These are phyloP conservation scores for Pichia sp. DNA, from an alignment of 1,139 yeast species.

Conservation along the genomic window DNA sequence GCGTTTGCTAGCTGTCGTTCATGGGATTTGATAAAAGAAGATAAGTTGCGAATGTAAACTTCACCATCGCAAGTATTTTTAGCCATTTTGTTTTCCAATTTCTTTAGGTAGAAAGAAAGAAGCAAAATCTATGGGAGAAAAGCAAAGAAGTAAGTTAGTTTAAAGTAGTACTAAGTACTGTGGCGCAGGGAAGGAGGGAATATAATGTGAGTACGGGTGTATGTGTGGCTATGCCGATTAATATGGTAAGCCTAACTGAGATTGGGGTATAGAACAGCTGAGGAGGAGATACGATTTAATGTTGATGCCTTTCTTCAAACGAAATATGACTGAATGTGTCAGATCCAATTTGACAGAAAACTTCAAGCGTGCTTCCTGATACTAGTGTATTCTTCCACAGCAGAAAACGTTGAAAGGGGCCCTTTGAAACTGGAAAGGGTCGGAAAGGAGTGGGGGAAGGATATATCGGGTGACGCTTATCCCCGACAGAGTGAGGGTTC, in stretches of 20 bases:
- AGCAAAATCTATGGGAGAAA: not conserved
- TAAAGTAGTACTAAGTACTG: too few relatives aligned
- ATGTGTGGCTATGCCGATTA: too few relatives aligned
- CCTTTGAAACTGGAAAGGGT: not conserved
- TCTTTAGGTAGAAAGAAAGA: not conserved
- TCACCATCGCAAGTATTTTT: conserved; percentile 37
- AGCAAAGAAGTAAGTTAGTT: not conserved
- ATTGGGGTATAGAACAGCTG: too few relatives aligned
- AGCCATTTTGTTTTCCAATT: conserved; percentile 18
- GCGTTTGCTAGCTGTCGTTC: conserved; percentile 37
- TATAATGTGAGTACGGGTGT: too few relatives aligned
- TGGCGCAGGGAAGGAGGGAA: too few relatives aligned
- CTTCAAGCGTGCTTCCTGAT: not conserved
- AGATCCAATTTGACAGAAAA: not conserved
- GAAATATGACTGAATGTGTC: not conserved
- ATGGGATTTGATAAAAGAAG: conserved; percentile 36
- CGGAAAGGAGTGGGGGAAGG: not conserved
- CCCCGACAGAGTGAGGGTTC: not conserved
- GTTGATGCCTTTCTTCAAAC: too few relatives aligned
- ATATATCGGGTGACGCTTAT: not conserved
- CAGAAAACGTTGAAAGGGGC: not conserved
- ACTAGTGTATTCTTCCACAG: not conserved
- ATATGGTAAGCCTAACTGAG: too few relatives aligned
- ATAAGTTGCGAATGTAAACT: conserved; percentile 35
- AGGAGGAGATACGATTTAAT: too few relatives aligned